Evolutionary conservation across 257 asterid genomes (phyloP), one percentile per base, ranked within the genome.

Genomic region (Hygrophila difformis): DNA sequence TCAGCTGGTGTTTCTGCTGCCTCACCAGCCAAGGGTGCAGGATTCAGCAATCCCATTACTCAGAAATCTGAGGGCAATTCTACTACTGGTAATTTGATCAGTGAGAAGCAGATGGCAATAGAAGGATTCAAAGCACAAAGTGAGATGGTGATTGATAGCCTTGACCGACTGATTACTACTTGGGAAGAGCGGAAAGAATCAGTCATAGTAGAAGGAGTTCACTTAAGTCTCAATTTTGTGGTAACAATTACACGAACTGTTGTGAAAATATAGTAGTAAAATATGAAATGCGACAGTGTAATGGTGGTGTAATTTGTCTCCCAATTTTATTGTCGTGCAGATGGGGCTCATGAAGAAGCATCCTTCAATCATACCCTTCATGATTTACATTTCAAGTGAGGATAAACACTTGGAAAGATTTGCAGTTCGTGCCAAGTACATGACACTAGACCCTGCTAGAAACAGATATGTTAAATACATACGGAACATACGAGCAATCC

Each of bases 281-380:
- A n/a, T n/a, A n/a, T n/a, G 12, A 33, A 33, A 33, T 33, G 37
- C 10, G 10, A 10, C 37, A 5, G 8, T 5, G 12, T 33, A 2
- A 4, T 33, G 1, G 12, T 33, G 37, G 6, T 33, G 3, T 4
- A 5, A 28, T 61, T 42, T 44, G 31, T 62, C 28, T 39, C 44
- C 26, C 19, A 37, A 26, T 7, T 21, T 45, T 62, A 47, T 57
- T 14, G 2, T 59, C 64, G 39, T 36, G 81, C 87, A 91, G 99
- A 87, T 91, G 99, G 99, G 99, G 41, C 83, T 91, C 53, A 86
- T 91, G 97, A 91, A 86, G 69, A 91, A 86, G 60, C 99, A 91
- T 51, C 99, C 99, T 55, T 91, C 99, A 14, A 73, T 86, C 58
- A 71, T 86, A 49, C 99, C 99, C 0, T 91, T 91, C 69, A 91